Conservation (phyloP, 1,284 basidiomycete species). For the Rhodotorula sp. region DNA sequence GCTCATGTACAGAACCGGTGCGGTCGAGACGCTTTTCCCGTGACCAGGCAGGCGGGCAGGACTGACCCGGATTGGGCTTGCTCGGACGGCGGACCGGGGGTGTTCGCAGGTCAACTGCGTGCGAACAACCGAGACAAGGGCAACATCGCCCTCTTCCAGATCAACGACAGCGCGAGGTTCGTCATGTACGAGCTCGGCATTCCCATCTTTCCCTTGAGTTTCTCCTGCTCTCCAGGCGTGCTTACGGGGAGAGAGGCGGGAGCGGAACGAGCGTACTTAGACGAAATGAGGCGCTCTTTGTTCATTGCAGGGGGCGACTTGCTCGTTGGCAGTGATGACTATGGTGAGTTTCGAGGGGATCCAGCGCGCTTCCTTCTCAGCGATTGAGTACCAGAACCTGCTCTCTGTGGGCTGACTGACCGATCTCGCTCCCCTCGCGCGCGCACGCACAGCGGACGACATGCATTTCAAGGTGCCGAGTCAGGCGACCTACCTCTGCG, state of each 20-base stretch:
- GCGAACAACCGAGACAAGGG: not conserved
- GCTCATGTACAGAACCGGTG: conserved; percentile 5
- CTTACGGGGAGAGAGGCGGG: not conserved
- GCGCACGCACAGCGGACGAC: not conserved
- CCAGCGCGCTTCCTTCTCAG: too few relatives aligned
- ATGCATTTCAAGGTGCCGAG: not conserved
- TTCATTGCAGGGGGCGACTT: not conserved
- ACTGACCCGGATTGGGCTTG: too few relatives aligned
- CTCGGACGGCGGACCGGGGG: too few relatives aligned
- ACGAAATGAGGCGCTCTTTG: too few relatives aligned
- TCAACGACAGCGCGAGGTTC: not conserved
- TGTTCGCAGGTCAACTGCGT: not conserved
- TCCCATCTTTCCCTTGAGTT: not conserved
- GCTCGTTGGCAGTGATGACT: not conserved
- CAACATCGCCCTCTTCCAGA: conserved; percentile 1
- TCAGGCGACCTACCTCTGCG: conserved; percentile 4
- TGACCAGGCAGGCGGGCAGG: not conserved
- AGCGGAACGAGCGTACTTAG: too few relatives aligned
- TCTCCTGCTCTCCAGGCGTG: not conserved
- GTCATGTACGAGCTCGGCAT: not conserved
- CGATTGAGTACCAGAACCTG: not conserved
- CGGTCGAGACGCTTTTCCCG: not conserved
- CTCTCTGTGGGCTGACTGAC: not conserved
- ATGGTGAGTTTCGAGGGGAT: not conserved
- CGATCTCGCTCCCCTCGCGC: not conserved